Percentiles rank a stretch among this genome's conserved stretches.
Conservation (phyloP, 441 rosid species). For the Pelargonium australe region DNA sequence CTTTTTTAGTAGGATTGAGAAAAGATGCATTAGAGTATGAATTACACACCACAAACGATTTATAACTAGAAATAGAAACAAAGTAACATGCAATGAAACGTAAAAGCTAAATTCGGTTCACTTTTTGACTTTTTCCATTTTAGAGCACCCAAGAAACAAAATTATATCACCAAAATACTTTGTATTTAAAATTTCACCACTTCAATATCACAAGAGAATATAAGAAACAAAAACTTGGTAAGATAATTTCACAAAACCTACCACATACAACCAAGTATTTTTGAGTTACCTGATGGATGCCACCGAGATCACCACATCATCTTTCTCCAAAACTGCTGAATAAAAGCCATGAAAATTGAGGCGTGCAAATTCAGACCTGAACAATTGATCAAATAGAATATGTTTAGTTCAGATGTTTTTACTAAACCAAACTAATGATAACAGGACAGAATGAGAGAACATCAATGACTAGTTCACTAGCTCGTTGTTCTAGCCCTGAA, state of each 20-base stretch:
- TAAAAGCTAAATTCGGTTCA: no score
- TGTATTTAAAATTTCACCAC: no score
- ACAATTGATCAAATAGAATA: constrained; percentile 12
- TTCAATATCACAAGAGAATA: constrained; percentile 7
- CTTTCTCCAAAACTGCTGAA: constrained; percentile 79
- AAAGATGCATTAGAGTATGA: no score
- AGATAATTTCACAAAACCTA: constrained; percentile 6
- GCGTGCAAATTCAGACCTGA: constrained; percentile 81
- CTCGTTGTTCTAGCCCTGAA: no score
- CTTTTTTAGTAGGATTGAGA: no score
- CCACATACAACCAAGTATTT: no score
- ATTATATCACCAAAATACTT: no score
- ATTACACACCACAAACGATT: no score
- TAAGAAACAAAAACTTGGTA: neutral
- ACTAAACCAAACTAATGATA: neutral
- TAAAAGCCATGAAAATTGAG: constrained; percentile 77
- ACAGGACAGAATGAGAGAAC: neutral
- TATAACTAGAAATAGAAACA: no score
- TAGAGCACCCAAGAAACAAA: no score
- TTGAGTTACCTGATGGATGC: constrained; percentile 77
- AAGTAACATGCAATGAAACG: no score
- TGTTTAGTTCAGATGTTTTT: neutral
- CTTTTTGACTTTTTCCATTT: no score
- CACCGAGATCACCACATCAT: constrained; percentile 74
- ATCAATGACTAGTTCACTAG: neutral